Evolutionary conservation across 2,329 filamentous ascomycete genomes (phyloP).

Genomic region (Cryphonectria carpinicola): DNA sequence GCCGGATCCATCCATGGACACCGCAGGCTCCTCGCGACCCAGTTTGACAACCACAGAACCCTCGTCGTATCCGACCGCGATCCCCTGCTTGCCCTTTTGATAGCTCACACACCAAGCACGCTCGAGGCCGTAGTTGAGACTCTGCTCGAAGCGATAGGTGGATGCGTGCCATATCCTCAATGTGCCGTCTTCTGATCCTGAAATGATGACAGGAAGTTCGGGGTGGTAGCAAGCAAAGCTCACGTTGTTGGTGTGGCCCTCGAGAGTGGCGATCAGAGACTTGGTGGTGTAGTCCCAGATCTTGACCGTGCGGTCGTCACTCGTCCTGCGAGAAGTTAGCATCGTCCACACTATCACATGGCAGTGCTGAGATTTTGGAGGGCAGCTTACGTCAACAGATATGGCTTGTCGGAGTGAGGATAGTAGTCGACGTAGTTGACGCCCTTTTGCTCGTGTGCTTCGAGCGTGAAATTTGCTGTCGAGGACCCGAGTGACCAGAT

Average conservation of each 20-base stretch:
- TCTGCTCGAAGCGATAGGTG: constrained; percentile 94
- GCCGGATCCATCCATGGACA: constrained; percentile 94
- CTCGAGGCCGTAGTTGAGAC: constrained; percentile 92
- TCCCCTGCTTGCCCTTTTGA: constrained; percentile 90
- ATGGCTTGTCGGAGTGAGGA: constrained; percentile 74
- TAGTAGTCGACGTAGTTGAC: constrained; percentile 97
- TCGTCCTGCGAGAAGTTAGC: constrained; percentile 17
- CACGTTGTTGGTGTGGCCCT: constrained; percentile 97
- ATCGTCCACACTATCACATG: no score
- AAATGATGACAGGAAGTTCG: constrained; percentile 94
- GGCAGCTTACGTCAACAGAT: constrained; percentile 75
- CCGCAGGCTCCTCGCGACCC: constrained; percentile 93
- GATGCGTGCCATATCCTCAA: constrained; percentile 99
- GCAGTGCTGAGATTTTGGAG: not conserved
- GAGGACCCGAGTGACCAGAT: constrained; percentile 95
- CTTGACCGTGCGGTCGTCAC: constrained; percentile 76
- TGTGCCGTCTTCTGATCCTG: constrained; percentile 95
- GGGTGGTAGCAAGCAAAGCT: constrained; percentile 98
- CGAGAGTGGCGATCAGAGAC: constrained; percentile 91
- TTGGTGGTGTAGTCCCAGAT: constrained; percentile 99
- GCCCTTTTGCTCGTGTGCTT: constrained; percentile 95
- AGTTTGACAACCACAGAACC: constrained; percentile 98
- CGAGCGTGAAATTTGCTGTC: constrained; percentile 94
- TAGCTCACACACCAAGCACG: constrained; percentile 97
- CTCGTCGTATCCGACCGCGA: constrained; percentile 96